Evolutionary conservation across 805 yeast genomes (phyloP).

Genomic region (Yarrowia osloensis): DNA sequence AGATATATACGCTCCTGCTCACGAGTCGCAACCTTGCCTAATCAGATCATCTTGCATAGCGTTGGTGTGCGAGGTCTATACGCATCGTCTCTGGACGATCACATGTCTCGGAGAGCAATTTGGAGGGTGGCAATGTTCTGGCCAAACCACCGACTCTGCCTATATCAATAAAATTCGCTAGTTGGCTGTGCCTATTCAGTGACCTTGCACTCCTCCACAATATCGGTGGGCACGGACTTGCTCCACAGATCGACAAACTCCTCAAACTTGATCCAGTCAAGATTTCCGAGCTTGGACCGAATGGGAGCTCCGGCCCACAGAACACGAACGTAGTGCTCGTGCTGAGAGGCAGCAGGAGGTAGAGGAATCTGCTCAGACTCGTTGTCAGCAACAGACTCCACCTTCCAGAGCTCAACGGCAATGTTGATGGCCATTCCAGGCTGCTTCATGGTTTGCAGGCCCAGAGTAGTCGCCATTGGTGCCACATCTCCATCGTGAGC

Average conservation of each 20-base stretch:
- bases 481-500: slow-evolving; percentile 49
- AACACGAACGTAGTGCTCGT: slow-evolving; percentile 1
- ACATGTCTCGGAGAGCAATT: not conserved
- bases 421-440: slow-evolving; percentile 15
- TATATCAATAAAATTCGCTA: too few species aligned
- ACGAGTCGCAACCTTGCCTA: not conserved
- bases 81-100: too few species aligned
- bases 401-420: slow-evolving; percentile 12
- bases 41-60: not conserved
- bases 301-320: slow-evolving; percentile 44
- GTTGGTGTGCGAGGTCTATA: too few species aligned
- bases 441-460: slow-evolving; percentile 44
- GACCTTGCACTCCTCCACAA: slow-evolving; percentile 7
- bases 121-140: too few species aligned
- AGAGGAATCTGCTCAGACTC: not conserved
- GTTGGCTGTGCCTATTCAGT: too few species aligned
- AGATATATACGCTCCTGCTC: too few species aligned
- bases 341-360: not conserved
- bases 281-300: slow-evolving; percentile 26
- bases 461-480: slow-evolving; percentile 44
- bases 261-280: slow-evolving; percentile 30
- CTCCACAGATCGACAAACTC: slow-evolving; percentile 23
- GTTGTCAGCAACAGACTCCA: not conserved
- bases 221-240: not conserved
- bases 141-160: too few species aligned